These are phyloP conservation scores for Sanghuangporus baumii DNA, from an alignment of 1,284 basidiomycete genomes.

Conservation along the genomic window DNA sequence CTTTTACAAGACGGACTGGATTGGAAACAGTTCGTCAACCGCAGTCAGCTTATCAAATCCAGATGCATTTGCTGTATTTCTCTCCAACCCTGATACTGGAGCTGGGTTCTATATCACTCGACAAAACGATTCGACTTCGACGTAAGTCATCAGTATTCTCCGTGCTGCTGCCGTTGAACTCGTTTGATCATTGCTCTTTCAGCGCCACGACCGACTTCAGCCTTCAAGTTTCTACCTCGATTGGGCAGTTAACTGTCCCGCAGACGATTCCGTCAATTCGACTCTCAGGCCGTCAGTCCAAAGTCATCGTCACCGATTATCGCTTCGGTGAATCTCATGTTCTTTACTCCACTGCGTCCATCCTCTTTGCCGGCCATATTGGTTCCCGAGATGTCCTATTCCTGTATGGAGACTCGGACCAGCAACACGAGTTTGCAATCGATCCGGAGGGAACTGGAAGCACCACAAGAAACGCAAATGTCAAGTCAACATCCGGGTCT, in stretches of 20 bases:
- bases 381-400: slow-evolving; percentile 64
- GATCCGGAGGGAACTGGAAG: slow-evolving; percentile 37
- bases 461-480: slow-evolving; percentile 52
- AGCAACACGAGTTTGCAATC: slow-evolving; percentile 58
- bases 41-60: slow-evolving; percentile 43
- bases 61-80: slow-evolving; percentile 53
- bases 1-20: slow-evolving; percentile 72
- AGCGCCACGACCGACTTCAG: slow-evolving; percentile 48
- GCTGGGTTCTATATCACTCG: slow-evolving; percentile 67
- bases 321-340: slow-evolving; percentile 30
- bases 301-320: slow-evolving; percentile 36
- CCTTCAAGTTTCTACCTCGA: slow-evolving; percentile 42
- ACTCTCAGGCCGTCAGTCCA: slow-evolving; percentile 63
- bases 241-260: slow-evolving; percentile 51
- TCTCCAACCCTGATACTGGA: slow-evolving; percentile 60
- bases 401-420: slow-evolving; percentile 52
- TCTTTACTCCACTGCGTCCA: slow-evolving; percentile 28
- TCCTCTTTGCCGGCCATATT: slow-evolving; percentile 64
- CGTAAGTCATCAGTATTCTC: slow-evolving; percentile 34
- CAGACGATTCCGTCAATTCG: slow-evolving; percentile 44
- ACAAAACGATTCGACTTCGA: slow-evolving; percentile 60
- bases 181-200: neutral
- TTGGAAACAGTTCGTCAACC: slow-evolving; percentile 50
- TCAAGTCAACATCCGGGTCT: slow-evolving; percentile 38
- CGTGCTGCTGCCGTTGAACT: neutral